Evolutionary conservation across 495 filamentous ascomycete species (phyloP).

Genomic region (Penicillium daleae): DNA sequence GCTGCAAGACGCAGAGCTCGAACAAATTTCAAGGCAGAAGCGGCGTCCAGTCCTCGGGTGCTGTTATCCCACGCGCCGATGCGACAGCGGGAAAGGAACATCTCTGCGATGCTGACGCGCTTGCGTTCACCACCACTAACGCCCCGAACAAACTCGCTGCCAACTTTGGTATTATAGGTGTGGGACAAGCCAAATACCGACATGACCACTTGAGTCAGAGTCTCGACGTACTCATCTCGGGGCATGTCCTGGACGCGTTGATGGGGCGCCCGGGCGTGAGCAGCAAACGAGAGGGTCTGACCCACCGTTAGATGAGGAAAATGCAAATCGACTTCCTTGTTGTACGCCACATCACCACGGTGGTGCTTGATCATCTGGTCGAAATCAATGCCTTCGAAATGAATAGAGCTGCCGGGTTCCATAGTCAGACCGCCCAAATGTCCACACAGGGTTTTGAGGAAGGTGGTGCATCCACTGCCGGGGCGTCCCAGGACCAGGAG

Average conservation of each 20-base stretch:
- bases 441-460: constrained; percentile 43
- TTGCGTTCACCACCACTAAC: constrained; percentile 85
- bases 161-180: constrained; percentile 53
- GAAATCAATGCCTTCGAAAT: constrained; percentile 52
- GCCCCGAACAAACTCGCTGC: constrained; percentile 56
- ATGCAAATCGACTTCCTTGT: constrained; percentile 64
- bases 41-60: constrained; percentile 82
- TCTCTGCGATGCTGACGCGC: constrained; percentile 57
- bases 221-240: constrained; percentile 43
- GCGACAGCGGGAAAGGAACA: constrained; percentile 64
- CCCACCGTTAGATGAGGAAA: constrained; percentile 67
- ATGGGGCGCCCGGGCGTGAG: constrained; percentile 50
- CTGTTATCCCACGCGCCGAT: constrained; percentile 84
- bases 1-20: constrained; percentile 74
- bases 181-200: constrained; percentile 62
- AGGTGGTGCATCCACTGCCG: constrained; percentile 46
- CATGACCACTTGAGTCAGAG: constrained; percentile 58
- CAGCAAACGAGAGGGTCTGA: constrained; percentile 65
- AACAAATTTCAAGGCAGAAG: constrained; percentile 71
- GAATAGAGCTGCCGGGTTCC: constrained; percentile 40
- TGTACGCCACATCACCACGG: constrained; percentile 68
- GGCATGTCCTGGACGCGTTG: constrained; percentile 46
- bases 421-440: constrained; percentile 42
- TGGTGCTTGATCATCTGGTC: constrained; percentile 57
- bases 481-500: constrained; percentile 47